Evolutionary conservation across 2,329 filamentous ascomycete genomes (phyloP).

Genomic region (Cladophialophora exuberans): DNA sequence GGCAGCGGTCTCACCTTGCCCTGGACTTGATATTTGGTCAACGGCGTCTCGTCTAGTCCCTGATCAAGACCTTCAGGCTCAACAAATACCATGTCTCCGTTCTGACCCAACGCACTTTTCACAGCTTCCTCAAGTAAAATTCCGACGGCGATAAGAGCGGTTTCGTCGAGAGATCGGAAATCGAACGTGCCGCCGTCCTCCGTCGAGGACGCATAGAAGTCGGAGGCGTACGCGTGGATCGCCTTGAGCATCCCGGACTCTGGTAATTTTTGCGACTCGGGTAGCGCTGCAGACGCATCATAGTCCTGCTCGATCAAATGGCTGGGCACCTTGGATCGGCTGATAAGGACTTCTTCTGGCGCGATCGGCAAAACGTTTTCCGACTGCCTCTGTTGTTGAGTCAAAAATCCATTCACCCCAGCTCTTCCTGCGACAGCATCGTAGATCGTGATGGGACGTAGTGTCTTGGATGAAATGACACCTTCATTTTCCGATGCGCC

Average conservation of each 20-base stretch:
- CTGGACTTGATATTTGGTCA: constrained; percentile 29
- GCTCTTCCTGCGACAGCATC: constrained; percentile 63
- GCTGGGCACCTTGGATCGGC: constrained; percentile 51
- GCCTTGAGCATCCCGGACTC: constrained; percentile 60
- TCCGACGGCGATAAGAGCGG: constrained; percentile 63
- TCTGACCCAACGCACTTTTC: constrained; percentile 56
- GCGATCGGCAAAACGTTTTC: constrained; percentile 43
- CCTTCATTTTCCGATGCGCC: constrained; percentile 42
- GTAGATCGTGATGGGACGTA: constrained; percentile 46
- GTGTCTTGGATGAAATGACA: constrained; percentile 39
- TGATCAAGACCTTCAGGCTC: constrained; percentile 47
- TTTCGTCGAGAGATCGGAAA: constrained; percentile 63
- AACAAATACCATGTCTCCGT: constrained; percentile 61
- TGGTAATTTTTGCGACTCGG: constrained; percentile 51
- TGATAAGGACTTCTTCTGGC: constrained; percentile 64
- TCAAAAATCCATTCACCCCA: constrained; percentile 42
- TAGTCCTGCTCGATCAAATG: constrained; percentile 58
- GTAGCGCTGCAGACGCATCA: constrained; percentile 43
- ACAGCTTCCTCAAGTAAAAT: constrained; percentile 64
- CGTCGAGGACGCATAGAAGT: constrained; percentile 53
- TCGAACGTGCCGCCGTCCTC: constrained; percentile 41
- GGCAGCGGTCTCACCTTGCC: constrained; percentile 26
- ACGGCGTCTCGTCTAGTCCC: constrained; percentile 22
- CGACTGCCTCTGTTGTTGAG: constrained; percentile 21
- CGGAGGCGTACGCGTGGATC: constrained; percentile 60